These are phyloP conservation scores for Poa pratensis DNA, from an alignment of 176 grass and related monocot genomes.

Conservation along the genomic window DNA sequence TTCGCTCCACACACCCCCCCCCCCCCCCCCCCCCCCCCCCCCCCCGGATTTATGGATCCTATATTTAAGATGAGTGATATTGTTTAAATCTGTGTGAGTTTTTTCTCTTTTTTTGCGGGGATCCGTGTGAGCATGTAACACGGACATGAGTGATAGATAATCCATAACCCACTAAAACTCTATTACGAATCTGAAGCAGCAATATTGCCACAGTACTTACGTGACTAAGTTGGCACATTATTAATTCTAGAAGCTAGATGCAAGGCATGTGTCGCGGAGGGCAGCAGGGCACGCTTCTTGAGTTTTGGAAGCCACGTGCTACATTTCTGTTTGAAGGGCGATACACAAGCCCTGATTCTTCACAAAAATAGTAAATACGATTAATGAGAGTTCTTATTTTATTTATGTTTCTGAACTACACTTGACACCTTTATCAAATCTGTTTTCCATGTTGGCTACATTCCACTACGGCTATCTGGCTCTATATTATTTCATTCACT, in stretches of 20 bases:
- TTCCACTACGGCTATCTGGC: not conserved
- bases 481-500: not conserved
- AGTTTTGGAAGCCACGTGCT: not conserved
- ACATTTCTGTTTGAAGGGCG: too few relatives aligned
- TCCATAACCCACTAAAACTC: conserved; percentile 20
- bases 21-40: too few relatives aligned
- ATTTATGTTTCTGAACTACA: not conserved
- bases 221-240: conserved; percentile 9
- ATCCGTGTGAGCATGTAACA: conserved; percentile 14
- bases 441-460: conserved; percentile 1
- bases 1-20: too few relatives aligned
- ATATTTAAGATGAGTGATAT: too few relatives aligned
- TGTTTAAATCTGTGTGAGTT: not conserved
- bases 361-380: too few relatives aligned
- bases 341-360: too few relatives aligned
- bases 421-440: not conserved
- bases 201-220: not conserved
- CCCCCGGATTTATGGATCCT: not conserved
- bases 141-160: not conserved
- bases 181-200: not conserved
- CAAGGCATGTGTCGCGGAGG: not conserved
- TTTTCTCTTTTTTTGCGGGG: not conserved
- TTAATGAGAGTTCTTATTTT: too few relatives aligned
- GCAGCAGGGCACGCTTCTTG: not conserved
- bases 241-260: not conserved